Percentiles rank a stretch among this genome's conserved stretches.
phyloP scores from a whole-genome alignment of 2,329 filamentous ascomycete genomes.

The Sphaerostilbella broomeana region DNA sequence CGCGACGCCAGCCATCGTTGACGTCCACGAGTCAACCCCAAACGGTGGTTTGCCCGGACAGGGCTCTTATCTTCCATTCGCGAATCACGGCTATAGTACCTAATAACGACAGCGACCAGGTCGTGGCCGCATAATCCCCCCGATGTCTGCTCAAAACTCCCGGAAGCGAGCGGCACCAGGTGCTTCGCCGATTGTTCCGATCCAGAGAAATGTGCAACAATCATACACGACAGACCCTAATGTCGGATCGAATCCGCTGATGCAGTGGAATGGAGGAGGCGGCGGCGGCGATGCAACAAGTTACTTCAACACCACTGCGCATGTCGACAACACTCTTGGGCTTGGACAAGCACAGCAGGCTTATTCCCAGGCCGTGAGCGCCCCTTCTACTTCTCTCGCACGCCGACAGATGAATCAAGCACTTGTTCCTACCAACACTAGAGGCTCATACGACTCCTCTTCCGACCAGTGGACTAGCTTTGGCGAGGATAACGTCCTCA shows the following conservation, averaged over 20 bases:
- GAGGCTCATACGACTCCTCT: slow-evolving; percentile 31
- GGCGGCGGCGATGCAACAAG: slow-evolving; percentile 30
- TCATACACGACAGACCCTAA: slow-evolving; percentile 36
- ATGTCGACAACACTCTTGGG: slow-evolving; percentile 31
- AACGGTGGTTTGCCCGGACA: no score
- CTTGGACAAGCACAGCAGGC: slow-evolving; percentile 32
- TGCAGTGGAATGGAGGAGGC: slow-evolving; percentile 35
- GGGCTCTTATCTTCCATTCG: no score
- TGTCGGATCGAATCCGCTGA: slow-evolving; percentile 41
- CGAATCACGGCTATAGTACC: no score
- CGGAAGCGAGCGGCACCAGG: slow-evolving; percentile 72
- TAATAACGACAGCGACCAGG: background rate
- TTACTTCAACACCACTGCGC: slow-evolving; percentile 30
- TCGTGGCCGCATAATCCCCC: slow-evolving; percentile 3
- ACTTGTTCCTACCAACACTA: slow-evolving; percentile 38
- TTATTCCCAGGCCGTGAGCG: slow-evolving; percentile 25
- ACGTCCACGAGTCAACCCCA: no score
- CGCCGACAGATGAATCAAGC: slow-evolving; percentile 45
- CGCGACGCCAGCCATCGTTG: no score
- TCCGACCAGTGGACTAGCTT: slow-evolving; percentile 38
- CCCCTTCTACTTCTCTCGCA: slow-evolving; percentile 45
- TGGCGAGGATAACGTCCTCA: slow-evolving; percentile 34
- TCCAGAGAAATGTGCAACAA: slow-evolving; percentile 44
- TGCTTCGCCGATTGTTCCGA: slow-evolving; percentile 55
- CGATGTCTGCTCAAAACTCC: slow-evolving; percentile 45